Conservation (phyloP, 78 protist species). For the Speleostelium caveatum region DNA sequence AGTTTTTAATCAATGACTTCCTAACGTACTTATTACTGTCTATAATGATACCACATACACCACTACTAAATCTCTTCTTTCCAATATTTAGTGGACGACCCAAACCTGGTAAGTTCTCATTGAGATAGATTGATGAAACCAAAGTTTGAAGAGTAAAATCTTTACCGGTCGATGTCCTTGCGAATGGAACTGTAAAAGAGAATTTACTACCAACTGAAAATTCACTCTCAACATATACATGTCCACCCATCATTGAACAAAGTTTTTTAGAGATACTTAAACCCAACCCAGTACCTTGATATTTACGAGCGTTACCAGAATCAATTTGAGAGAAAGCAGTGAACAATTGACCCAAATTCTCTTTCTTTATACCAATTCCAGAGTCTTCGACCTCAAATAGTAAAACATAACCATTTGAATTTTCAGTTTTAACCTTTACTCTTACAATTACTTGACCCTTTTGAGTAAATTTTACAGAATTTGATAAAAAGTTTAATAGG, state of each 20-base stretch:
- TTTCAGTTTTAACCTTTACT: not conserved
- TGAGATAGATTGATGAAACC: conserved; percentile 32
- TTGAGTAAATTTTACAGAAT: conserved; percentile 63
- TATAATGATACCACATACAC: conserved; percentile 33
- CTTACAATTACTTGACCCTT: conserved; percentile 54
- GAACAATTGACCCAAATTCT: conserved; percentile 18
- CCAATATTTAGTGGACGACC: conserved; percentile 20
- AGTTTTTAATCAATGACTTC: not conserved
- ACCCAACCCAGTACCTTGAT: conserved; percentile 77
- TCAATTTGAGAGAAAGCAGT: conserved; percentile 62
- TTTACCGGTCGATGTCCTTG: not conserved
- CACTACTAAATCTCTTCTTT: conserved; percentile 28
- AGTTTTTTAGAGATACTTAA: conserved; percentile 41
- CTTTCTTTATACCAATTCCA: conserved; percentile 68
- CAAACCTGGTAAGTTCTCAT: conserved; percentile 27
- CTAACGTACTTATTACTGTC: conserved; percentile 17
- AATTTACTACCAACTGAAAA: conserved; percentile 59
- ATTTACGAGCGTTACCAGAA: conserved; percentile 9
- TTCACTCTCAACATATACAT: conserved; percentile 24
- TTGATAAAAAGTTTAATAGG: conserved; percentile 47
- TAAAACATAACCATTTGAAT: not conserved
- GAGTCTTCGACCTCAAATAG: conserved; percentile 77
- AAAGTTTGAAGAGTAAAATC: conserved; percentile 18
- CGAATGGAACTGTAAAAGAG: not conserved
- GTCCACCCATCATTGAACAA: conserved; percentile 77